Evolutionary conservation across 2,329 filamentous ascomycete species (phyloP), one percentile per base, ranked within the genome.

Genomic region (Pseudogymnoascus sp.): DNA sequence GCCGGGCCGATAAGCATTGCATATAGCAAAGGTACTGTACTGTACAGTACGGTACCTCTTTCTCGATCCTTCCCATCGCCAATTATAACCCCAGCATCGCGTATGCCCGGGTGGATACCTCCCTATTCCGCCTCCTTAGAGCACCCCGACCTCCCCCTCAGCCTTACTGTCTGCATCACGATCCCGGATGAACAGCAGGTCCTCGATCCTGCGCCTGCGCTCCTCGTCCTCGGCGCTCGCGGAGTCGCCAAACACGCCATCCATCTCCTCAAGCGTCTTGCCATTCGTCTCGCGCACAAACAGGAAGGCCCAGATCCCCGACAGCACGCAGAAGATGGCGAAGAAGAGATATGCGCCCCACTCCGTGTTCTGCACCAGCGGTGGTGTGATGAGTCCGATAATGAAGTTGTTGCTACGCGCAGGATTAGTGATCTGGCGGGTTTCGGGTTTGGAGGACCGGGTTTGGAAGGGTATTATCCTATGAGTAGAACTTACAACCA

Each of bases 351-450:
- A 87, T 0, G 82, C 79, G 62, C 82, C 82, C 74, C 79, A 86
- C 12, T 77, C 77, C 6, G 81, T 86, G 61, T 82, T 82, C 64
- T 83, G 75, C 22, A 89, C 82, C 37, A 89, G 79, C 1, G 86
- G 80, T 0, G 87, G 87, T 0, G 85, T 88, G 28, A 89, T 81
- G 68, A 89, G 80, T 37, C 88, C 85, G 61, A 78, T 73, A 26
- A 77, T 76, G 69, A 82, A 80, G 70, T 77, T 76, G 19, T 24
- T 56, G 16, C 50, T 56, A 10, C n/a, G 50, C 7, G n/a, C 5
- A 2, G 10, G 5, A 14, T 56, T 56, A 56, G 50, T 33, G 5
- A 56, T 22, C n/a, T 56, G 28, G 28, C 3, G 3, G 6, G 28
- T 8, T 33, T 22, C 3, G 3, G 6, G 28, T 14, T 33, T 22